A percentile compares a stretch with the other conserved stretches of the same genome.
These are phyloP conservation scores for Leptosphaerulina australis DNA, from an alignment of 2,329 filamentous ascomycete species.

Conservation along the genomic window DNA sequence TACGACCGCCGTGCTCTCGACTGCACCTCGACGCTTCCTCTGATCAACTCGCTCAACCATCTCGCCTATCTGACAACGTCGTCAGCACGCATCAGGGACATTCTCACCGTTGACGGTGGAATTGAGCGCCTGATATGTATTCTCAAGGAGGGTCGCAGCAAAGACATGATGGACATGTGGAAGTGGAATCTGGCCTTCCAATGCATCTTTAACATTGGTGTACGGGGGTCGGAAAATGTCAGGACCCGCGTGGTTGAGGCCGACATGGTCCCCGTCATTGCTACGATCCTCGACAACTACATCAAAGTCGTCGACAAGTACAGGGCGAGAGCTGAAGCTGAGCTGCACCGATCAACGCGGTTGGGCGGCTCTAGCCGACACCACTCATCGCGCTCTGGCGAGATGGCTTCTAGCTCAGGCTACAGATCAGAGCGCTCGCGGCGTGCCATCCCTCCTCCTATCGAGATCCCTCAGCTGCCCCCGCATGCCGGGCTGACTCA, in stretches of 20 bases:
- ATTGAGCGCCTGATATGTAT: conserved; percentile 97
- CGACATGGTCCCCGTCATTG: conserved; percentile 98
- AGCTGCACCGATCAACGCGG: conserved; percentile 67
- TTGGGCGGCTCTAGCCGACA: conserved; percentile 48
- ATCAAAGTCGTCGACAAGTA: conserved; percentile 94
- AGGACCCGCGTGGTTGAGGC: conserved; percentile 95
- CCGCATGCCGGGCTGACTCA: conserved; percentile 32
- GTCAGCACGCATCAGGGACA: conserved; percentile 95
- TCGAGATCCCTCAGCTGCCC: conserved; percentile 71
- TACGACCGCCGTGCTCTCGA: conserved; percentile 97
- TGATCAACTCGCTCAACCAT: conserved; percentile 99
- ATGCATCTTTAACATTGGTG: conserved; percentile 98
- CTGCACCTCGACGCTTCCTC: conserved; percentile 94
- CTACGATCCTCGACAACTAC: conserved; percentile 97
- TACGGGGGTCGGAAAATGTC: conserved; percentile 91
- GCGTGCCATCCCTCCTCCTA: conserved; percentile 82
- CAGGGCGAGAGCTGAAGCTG: conserved; percentile 82
- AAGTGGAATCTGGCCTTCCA: conserved; percentile 99
- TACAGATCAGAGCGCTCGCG: conserved; percentile 59
- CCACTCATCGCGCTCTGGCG: conserved; percentile 50
- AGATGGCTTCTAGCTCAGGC: conserved; percentile 30
- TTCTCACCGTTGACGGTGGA: conserved; percentile 96
- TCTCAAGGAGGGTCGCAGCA: conserved; percentile 93
- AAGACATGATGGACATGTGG: conserved; percentile 99
- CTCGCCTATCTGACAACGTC: conserved; percentile 98